A percentile compares a stretch with the other conserved stretches of the same genome.
Conservation (phyloP, 1,284 basidiomycete genomes). For the Sanghuangporus weigelae region DNA sequence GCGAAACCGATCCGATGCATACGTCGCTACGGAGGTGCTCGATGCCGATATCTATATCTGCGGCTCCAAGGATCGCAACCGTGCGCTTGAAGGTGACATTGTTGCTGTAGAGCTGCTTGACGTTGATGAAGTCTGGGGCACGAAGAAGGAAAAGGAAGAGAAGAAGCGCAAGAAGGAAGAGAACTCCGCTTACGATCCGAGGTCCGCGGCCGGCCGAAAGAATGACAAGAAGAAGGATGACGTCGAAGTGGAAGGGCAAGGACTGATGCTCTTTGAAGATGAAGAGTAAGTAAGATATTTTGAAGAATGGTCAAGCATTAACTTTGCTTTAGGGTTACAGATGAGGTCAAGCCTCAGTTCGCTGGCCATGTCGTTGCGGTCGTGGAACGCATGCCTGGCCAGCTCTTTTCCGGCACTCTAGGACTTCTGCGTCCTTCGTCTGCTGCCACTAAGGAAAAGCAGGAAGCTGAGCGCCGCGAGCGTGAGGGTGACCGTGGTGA, state of each 20-base stretch:
- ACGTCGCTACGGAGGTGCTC: constrained; percentile 97
- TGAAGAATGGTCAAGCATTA: constrained; percentile 9
- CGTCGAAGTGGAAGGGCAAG: constrained; percentile 98
- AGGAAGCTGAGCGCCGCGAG: constrained; percentile 95
- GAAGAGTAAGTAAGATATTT: constrained; percentile 66
- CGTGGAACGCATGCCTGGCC: constrained; percentile 97
- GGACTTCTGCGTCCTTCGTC: constrained; percentile 95
- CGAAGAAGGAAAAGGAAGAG: constrained; percentile 99
- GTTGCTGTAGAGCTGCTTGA: constrained; percentile 98
- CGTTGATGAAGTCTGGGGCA: constrained; percentile 97
- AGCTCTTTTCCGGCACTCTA: constrained; percentile 96
- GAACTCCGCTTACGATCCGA: constrained; percentile 86
- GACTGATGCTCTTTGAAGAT: constrained; percentile 93
- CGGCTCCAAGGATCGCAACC: constrained; percentile 97
- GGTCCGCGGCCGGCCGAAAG: constrained; percentile 72
- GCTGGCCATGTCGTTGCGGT: constrained; percentile 98
- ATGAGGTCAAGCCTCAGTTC: constrained; percentile 93
- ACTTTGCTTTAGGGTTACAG: constrained; percentile 67
- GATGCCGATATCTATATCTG: constrained; percentile 99
- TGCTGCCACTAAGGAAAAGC: constrained; percentile 98
- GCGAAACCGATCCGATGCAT: constrained; percentile 97
- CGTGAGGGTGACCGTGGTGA: constrained; percentile 89
- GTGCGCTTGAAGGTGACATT: constrained; percentile 97
- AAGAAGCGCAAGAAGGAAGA: constrained; percentile 99
- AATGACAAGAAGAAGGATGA: constrained; percentile 99